Percentiles rank a stretch among this genome's conserved stretches.
These are phyloP conservation scores for Dipodascopsis uninucleata DNA, from an alignment of 805 yeast genomes.

Conservation along the genomic window DNA sequence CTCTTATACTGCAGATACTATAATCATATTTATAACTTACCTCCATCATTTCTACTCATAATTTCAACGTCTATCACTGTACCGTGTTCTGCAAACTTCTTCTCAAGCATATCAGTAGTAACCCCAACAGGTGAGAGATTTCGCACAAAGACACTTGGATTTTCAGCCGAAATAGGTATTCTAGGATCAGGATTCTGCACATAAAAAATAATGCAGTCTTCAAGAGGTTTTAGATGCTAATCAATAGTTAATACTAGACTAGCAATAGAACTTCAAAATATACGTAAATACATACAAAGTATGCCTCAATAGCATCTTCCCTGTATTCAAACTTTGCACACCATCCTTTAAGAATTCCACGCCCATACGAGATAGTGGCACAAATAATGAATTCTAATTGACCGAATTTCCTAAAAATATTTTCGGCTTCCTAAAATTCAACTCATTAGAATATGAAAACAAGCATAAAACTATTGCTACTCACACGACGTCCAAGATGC, in stretches of 20 bases:
- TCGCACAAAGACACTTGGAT: slow-evolving; percentile 68
- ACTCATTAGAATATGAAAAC: neutral
- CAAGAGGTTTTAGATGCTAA: slow-evolving; percentile 1
- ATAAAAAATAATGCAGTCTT: slow-evolving; percentile 13
- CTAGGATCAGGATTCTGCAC: slow-evolving; percentile 39
- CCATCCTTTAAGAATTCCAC: slow-evolving; percentile 44
- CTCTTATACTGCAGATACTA: neutral
- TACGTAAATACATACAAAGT: slow-evolving; percentile 44
- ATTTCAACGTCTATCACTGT: slow-evolving; percentile 43
- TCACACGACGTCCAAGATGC: slow-evolving; percentile 8
- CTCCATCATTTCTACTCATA: neutral
- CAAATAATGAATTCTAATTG: slow-evolving; percentile 22
- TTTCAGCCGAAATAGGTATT: slow-evolving; percentile 52
- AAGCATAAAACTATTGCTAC: neutral
- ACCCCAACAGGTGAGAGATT: slow-evolving; percentile 53
- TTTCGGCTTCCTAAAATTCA: slow-evolving; percentile 20
- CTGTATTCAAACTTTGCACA: slow-evolving; percentile 73
- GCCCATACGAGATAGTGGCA: slow-evolving; percentile 18
- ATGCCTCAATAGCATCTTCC: slow-evolving; percentile 84
- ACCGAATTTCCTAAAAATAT: slow-evolving; percentile 16
- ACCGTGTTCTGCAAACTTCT: slow-evolving; percentile 68
- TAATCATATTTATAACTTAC: too few relatives aligned
- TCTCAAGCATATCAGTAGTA: slow-evolving; percentile 50
- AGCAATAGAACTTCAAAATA: slow-evolving; percentile 50
- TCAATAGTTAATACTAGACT: slow-evolving; percentile 84